Percentiles rank a stretch among this genome's conserved stretches.
These are phyloP conservation scores for Silene coronaria DNA, from an alignment of 179 eudicot species.

Conservation along the genomic window DNA sequence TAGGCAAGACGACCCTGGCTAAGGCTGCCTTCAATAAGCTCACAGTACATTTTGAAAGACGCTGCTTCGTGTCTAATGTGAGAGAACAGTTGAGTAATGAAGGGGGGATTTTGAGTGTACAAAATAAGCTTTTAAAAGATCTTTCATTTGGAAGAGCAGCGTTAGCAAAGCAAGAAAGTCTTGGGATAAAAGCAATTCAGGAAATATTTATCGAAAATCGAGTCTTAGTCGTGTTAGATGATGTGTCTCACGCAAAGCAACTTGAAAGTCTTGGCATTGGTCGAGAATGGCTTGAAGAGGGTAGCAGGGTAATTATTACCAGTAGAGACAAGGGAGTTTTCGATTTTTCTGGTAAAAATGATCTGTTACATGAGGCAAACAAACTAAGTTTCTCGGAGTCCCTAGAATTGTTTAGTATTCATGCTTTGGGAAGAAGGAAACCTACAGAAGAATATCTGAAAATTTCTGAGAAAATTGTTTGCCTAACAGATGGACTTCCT, in stretches of 20 bases:
- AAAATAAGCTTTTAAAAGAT: conserved; percentile 26
- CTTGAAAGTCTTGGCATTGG: conserved; percentile 27
- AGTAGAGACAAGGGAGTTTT: conserved; percentile 32
- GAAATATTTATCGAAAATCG: conserved; percentile 12
- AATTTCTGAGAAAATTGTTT: conserved; percentile 35
- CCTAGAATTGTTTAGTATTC: conserved; percentile 40
- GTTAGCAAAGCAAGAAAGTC: conserved; percentile 12
- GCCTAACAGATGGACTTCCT: conserved; percentile 52
- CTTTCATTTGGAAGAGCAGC: conserved; percentile 18
- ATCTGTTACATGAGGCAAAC: conserved; percentile 36
- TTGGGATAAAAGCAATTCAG: conserved; percentile 20
- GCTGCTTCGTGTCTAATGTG: conserved; percentile 42
- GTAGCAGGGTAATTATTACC: conserved; percentile 46
- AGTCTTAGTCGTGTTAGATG: conserved; percentile 46
- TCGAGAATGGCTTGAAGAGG: conserved; percentile 35
- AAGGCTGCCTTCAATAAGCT: conserved; percentile 55
- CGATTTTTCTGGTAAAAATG: conserved; percentile 10
- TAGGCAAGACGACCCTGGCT: conserved; percentile 71
- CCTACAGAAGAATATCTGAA: conserved; percentile 28
- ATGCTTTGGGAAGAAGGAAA: conserved; percentile 42
- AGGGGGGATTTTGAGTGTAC: conserved; percentile 25
- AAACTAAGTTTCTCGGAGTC: conserved; percentile 32
- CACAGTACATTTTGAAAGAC: conserved; percentile 28
- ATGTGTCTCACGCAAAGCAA: conserved; percentile 33
- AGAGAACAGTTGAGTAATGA: conserved; percentile 29